Evolutionary conservation across 768 basidiomycete species (phyloP), one percentile per base, ranked within the genome.

Genomic region (Cystobasidium tubakii): DNA sequence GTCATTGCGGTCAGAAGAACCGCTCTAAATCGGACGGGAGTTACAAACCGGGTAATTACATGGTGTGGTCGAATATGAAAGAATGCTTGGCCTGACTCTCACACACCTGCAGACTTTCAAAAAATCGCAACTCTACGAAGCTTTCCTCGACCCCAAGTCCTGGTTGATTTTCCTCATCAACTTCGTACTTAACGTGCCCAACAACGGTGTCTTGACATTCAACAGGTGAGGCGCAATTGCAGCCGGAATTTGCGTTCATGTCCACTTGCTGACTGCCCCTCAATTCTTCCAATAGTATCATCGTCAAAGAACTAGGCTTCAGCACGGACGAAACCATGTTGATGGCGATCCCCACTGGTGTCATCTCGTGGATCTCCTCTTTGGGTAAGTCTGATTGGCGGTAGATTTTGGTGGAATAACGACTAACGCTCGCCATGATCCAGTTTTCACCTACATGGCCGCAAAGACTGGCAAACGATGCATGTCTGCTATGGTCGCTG

Each of bases 141-240:
- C 77, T 9, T 27, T 77, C 69, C 71, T 71, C 57, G 81, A 80
- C 53, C 74, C 78, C 19, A 80, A 79, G 73, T 79, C 77, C 9
- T 80, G 77, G 75, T 50, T 80, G 15, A 66, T 77, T 65, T 79
- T 80, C 73, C 36, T 74, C 36, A 77, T 77, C 75, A 72, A 78
- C 50, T 50, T 79, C 29, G 44, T 70, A 25, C 66, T 79, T 39
- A 78, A 78, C 75, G 66, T 80, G 1, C 78, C 78, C 50, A 80
- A 73, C 46, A 55, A 55, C 29, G 71, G 75, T 44, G 10, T 72
- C 1, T 60, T 70, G 34, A 76, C 77, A 1, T 79, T 79, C 66
- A 77, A 79, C 74, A 74, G 75, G 46, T 50, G 27, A 55, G 31
- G 42, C 23, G 2, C 29, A 0, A 10, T 21, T 21, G 42, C 42